Base-by-base conservation (phyloP, 306 rosid species). In the Oemleria cerasiformis region DNA sequence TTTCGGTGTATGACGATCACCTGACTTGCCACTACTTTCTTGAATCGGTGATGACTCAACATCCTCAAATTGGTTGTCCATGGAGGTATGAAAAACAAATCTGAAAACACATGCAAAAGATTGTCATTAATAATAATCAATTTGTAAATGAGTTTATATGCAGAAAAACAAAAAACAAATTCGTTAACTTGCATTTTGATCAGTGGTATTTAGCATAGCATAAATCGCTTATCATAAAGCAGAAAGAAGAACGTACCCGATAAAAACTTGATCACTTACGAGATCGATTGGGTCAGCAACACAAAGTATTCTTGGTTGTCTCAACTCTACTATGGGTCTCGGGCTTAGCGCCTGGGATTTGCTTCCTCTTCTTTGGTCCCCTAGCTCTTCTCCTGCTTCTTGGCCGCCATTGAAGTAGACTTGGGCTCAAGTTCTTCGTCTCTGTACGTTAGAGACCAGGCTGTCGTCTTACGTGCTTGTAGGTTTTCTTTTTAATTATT, bases 381-480 rank as follows among this genome's bases (percentile, higher is more conserved):
- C 49, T n/a, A n/a, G n/a, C n/a, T 64, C 2, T 12, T 69, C 16
- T 73, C 73, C 47, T 72, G 76, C 70, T 78, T 82, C 91, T 82
- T 86, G 59, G 96, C 82, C 86, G 89, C 92, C 97, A 91, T 93
- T 72, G 81, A 21, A 78, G 78, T 47, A 38, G 4, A 23, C 68
- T 42, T 53, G 49, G 48, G 50, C 53, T 71, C 71, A 36, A 43
- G 12, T 50, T 75, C 61, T 20, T 1, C 45, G n/a, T 62, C 17
- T 47, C 10, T 13, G 34, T n/a, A n/a, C n/a, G n/a, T 61, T 51
- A 4, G 64, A 19, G 57, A 7, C 39, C 19, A 20, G 4, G 76
- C 3, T 17, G 34, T 19, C 23, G 63, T 25, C 38, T n/a, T 44
- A 48, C 8, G 21, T 56, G 38, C 41, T 62, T 17, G 25, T 30